A percentile compares a stretch with the other conserved stretches of the same genome.
Conservation (phyloP, 139 green algal genomes). For the Chlamydomonas applanata region DNA sequence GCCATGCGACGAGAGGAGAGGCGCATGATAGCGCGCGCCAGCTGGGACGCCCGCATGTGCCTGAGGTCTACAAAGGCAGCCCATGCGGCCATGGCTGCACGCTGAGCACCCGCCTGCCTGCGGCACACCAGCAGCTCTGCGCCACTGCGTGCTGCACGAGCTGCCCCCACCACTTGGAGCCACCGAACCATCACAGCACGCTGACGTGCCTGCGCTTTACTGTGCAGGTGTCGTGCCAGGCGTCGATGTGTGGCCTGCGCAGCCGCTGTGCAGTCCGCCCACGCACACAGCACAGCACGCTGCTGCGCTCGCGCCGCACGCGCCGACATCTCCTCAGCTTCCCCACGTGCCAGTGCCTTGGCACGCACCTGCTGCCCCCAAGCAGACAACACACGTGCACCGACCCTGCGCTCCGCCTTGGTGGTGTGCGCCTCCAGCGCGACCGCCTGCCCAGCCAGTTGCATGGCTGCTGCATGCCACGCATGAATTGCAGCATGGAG, state of each 20-base stretch:
- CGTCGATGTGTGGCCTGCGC: no score
- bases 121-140: background rate
- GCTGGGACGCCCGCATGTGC: background rate
- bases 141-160: background rate
- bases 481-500: background rate
- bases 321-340: background rate
- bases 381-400: background rate
- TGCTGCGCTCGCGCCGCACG: background rate
- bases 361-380: background rate
- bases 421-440: background rate
- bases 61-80: background rate
- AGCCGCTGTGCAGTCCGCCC: background rate
- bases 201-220: no score
- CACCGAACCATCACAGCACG: no score
- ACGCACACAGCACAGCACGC: background rate
- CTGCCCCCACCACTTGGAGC: no score
- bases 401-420: no score
- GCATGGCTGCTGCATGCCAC: background rate
- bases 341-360: background rate
- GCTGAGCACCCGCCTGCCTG: slow-evolving; percentile 20
- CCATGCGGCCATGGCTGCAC: slow-evolving; percentile 10
- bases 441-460: background rate
- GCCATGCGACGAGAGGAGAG: slow-evolving; percentile 1
- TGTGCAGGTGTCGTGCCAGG: no score
- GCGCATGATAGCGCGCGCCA: slow-evolving; percentile 15